Evolutionary conservation across 1,284 basidiomycete genomes (phyloP).

Genomic region (Rugosomyces carneus): DNA sequence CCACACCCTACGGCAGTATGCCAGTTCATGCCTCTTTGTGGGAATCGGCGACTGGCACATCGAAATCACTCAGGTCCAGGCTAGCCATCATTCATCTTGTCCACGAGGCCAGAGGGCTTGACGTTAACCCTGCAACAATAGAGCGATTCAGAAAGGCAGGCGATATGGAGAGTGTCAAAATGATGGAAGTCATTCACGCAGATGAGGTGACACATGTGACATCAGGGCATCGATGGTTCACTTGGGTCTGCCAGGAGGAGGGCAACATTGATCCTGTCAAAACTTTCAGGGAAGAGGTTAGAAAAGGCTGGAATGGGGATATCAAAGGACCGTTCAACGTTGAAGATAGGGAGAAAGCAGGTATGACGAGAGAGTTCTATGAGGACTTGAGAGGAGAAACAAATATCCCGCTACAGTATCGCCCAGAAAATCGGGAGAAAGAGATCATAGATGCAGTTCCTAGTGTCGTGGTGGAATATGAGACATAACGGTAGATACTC

Average conservation of each 20-base stretch:
- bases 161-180: constrained; percentile 65
- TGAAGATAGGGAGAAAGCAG: constrained; percentile 70
- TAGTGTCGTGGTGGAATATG: constrained; percentile 21
- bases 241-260: constrained; percentile 65
- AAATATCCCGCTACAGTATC: constrained; percentile 17
- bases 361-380: constrained; percentile 67
- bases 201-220: constrained; percentile 86
- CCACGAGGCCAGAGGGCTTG: constrained; percentile 83
- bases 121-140: constrained; percentile 84
- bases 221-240: constrained; percentile 81
- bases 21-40: constrained; percentile 76
- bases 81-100: constrained; percentile 88
- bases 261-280: constrained; percentile 58
- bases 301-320: constrained; percentile 69
- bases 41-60: constrained; percentile 76
- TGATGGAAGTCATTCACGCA: constrained; percentile 73
- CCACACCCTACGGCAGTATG: constrained; percentile 71
- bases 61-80: constrained; percentile 65
- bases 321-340: constrained; percentile 85
- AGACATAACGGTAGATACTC: constrained; percentile 2
- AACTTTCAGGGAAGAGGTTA: constrained; percentile 74
- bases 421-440: constrained; percentile 1
- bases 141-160: constrained; percentile 68
- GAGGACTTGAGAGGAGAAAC: constrained; percentile 65
- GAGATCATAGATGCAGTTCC: constrained; percentile 15